Conservation (phyloP, 2,329 filamentous ascomycete genomes). For the Pyrenophora seminiperda region DNA sequence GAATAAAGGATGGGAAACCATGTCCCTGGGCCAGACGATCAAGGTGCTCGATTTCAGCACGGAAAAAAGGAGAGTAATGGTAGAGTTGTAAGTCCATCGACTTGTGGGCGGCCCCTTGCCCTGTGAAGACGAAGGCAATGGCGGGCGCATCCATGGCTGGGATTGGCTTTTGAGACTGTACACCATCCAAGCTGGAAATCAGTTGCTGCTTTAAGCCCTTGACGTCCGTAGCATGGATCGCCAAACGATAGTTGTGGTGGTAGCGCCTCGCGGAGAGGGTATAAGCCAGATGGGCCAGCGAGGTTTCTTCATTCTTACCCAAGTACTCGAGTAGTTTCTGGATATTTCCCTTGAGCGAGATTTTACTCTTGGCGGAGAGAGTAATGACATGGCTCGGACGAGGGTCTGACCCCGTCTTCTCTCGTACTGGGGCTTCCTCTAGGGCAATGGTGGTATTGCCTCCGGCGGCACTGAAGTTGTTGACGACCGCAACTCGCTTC, state of each 20-base stretch:
- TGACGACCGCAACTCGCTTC: background rate
- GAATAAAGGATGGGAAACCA: conserved; percentile 42
- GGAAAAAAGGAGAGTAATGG: conserved; percentile 32
- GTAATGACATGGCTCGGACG: background rate
- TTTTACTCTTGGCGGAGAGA: background rate
- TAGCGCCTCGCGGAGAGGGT: background rate
- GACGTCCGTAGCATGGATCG: background rate
- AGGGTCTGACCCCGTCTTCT: background rate
- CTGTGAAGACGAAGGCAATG: conserved; percentile 15
- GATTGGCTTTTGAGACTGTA: background rate
- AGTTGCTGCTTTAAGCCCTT: background rate
- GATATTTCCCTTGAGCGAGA: no score
- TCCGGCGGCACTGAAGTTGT: conserved; percentile 2
- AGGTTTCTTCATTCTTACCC: no score
- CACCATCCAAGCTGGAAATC: no score
- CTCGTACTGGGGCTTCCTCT: background rate
- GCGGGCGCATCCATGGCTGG: background rate
- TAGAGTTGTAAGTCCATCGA: conserved; percentile 22
- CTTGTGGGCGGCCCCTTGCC: conserved; percentile 43
- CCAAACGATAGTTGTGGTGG: background rate
- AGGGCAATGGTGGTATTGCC: background rate
- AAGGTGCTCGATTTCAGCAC: conserved; percentile 34
- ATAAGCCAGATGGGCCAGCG: no score
- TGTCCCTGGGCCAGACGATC: conserved; percentile 35
- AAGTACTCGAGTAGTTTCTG: no score